Conservation (phyloP, 139 green algal species). For the Closterium sp. region DNA sequence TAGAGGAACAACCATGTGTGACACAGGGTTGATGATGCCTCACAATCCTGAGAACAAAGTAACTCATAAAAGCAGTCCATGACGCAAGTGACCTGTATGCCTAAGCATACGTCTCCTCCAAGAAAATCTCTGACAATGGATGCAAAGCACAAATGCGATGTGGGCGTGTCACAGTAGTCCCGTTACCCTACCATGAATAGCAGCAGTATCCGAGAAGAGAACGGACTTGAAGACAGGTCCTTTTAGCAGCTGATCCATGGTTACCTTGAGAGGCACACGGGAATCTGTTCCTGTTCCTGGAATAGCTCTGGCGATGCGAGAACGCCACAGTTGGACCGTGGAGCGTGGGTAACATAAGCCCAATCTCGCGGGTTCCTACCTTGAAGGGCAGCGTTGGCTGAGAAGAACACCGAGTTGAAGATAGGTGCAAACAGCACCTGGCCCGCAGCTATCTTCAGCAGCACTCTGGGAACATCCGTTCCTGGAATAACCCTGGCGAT, state of each 20-base stretch:
- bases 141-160: too few species aligned
- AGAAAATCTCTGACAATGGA: too few species aligned
- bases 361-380: not conserved
- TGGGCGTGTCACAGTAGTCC: not conserved
- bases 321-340: conserved; percentile 24
- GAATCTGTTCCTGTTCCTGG: conserved; percentile 13
- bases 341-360: not conserved
- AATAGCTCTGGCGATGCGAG: not conserved
- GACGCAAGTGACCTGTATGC: too few species aligned
- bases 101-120: too few species aligned
- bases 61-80: too few species aligned
- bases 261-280: not conserved
- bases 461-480: not conserved
- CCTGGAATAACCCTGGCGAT: conserved; percentile 14
- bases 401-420: conserved; percentile 42
- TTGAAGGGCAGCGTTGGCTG: conserved; percentile 32
- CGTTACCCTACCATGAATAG: not conserved
- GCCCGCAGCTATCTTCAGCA: conserved; percentile 30
- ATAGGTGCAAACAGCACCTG: conserved; percentile 24
- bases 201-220: not conserved
- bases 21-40: not conserved
- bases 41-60: too few species aligned
- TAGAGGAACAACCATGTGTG: not conserved
- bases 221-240: not conserved
- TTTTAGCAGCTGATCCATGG: not conserved